A percentile compares a stretch with the other conserved stretches of the same genome.
These are phyloP conservation scores for Colletotrichum australisinense DNA, from an alignment of 2,329 filamentous ascomycete genomes.

Conservation along the genomic window DNA sequence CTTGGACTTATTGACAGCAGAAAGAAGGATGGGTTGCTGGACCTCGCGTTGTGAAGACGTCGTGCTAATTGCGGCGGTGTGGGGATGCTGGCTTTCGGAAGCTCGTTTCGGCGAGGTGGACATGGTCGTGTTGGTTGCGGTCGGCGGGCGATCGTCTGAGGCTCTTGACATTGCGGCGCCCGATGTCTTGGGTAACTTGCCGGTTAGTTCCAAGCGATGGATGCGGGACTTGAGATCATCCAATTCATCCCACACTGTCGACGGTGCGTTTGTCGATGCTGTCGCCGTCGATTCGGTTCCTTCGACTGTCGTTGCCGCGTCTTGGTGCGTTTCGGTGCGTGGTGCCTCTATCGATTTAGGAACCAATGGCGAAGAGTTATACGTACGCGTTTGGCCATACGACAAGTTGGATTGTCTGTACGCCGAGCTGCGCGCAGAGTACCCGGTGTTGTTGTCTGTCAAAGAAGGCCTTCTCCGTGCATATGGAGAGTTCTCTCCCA, in stretches of 20 bases:
- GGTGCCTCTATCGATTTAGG: conserved; percentile 54
- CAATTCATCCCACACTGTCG: conserved; percentile 96
- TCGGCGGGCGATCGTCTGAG: conserved; percentile 85
- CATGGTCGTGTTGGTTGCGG: conserved; percentile 92
- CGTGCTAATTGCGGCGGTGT: conserved; percentile 56
- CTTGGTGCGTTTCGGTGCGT: conserved; percentile 48
- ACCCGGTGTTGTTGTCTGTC: conserved; percentile 56
- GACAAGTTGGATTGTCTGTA: conserved; percentile 54
- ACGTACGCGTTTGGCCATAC: conserved; percentile 56
- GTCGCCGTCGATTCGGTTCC: conserved; percentile 88
- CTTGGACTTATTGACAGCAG: conserved; percentile 84
- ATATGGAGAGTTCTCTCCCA: conserved; percentile 39
- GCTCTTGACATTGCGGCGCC: conserved; percentile 81
- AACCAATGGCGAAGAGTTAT: conserved; percentile 71
- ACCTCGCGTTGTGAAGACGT: conserved; percentile 64
- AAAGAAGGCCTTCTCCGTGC: conserved; percentile 56
- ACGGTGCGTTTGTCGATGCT: conserved; percentile 87
- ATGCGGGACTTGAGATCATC: conserved; percentile 96
- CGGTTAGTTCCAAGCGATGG: conserved; percentile 87
- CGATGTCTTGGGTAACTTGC: conserved; percentile 86
- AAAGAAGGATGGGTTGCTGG: conserved; percentile 79
- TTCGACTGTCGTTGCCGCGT: conserved; percentile 61
- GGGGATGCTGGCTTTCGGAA: conserved; percentile 59
- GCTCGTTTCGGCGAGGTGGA: conserved; percentile 88
- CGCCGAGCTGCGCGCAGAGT: conserved; percentile 55